These are phyloP conservation scores for Thinopyrum elongatum DNA, from an alignment of 176 grass and related monocot genomes.

Conservation along the genomic window DNA sequence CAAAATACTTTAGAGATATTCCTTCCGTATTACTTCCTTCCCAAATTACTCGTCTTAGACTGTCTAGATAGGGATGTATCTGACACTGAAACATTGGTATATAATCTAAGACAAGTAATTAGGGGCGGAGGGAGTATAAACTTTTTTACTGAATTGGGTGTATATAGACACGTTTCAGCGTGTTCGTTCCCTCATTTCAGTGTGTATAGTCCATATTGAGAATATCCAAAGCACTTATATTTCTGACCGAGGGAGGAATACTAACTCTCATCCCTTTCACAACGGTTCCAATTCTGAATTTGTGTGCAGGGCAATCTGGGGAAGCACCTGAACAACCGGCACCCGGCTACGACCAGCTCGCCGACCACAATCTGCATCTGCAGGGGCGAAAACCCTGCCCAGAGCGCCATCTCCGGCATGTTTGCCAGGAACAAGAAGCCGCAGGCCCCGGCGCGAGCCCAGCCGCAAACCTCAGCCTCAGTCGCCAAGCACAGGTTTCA, in stretches of 20 bases:
- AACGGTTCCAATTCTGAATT: not conserved
- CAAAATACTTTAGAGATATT: too few relatives aligned
- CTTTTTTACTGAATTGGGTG: too few relatives aligned
- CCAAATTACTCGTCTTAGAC: too few relatives aligned
- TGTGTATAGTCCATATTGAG: too few relatives aligned
- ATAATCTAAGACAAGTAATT: too few relatives aligned
- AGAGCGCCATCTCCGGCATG: conserved; percentile 16
- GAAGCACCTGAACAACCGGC: conserved; percentile 84
- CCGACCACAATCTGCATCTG: not conserved
- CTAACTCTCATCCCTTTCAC: not conserved
- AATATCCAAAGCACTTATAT: too few relatives aligned
- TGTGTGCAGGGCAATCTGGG: conserved; percentile 82
- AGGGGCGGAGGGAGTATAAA: too few relatives aligned
- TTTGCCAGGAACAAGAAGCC: conserved; percentile 37
- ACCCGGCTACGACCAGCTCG: conserved; percentile 64
- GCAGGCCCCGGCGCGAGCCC: conserved; percentile 30
- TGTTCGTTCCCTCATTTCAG: too few relatives aligned
- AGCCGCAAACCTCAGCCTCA: conserved; percentile 27
- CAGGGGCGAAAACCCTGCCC: conserved; percentile 24
- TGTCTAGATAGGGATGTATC: too few relatives aligned
- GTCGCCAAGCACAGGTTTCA: not conserved
- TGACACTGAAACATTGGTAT: too few relatives aligned
- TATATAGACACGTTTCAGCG: too few relatives aligned
- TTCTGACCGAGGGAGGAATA: not conserved
- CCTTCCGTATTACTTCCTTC: too few relatives aligned